A percentile compares a stretch with the other conserved stretches of the same genome.
phyloP scores from a whole-genome alignment of 225 moss, liverwort and hornwort genomes.

The Anthoceros angustus region DNA sequence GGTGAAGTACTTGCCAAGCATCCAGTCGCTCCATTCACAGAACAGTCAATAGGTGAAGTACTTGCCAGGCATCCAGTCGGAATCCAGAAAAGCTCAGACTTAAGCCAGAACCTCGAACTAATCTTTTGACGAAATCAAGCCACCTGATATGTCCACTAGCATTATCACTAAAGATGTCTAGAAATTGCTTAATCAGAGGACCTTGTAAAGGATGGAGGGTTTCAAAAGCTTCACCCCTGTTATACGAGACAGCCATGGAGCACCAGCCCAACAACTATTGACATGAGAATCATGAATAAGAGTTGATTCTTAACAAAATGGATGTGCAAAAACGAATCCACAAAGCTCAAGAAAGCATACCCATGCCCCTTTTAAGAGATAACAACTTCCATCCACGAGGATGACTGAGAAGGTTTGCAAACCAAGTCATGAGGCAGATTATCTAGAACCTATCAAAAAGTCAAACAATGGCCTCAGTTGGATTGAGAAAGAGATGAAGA shows the following conservation, averaged over 20 bases:
- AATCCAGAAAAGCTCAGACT: conserved; percentile 72
- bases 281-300: not conserved
- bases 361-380: conserved; percentile 30
- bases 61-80: conserved; percentile 85
- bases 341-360: conserved; percentile 12
- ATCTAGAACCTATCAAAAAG: conserved; percentile 64
- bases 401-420: conserved; percentile 33
- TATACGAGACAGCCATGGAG: conserved; percentile 10
- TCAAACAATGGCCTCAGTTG: not conserved
- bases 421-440: conserved; percentile 90
- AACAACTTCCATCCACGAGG: conserved; percentile 76
- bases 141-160: conserved; percentile 18
- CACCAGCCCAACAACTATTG: not conserved
- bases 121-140: conserved; percentile 17
- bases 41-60: not conserved
- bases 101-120: conserved; percentile 40
- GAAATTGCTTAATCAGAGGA: conserved; percentile 53
- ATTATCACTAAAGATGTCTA: conserved; percentile 30
- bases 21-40: conserved; percentile 56
- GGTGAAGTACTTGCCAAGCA: conserved; percentile 46
- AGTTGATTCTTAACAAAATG: conserved; percentile 1
- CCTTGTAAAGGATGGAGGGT: conserved; percentile 47
- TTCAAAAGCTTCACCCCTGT: conserved; percentile 26
- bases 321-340: not conserved
- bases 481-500: no score